phyloP scores from a whole-genome alignment of 2,329 filamentous ascomycete genomes.

The Ophiostoma perfectum region DNA sequence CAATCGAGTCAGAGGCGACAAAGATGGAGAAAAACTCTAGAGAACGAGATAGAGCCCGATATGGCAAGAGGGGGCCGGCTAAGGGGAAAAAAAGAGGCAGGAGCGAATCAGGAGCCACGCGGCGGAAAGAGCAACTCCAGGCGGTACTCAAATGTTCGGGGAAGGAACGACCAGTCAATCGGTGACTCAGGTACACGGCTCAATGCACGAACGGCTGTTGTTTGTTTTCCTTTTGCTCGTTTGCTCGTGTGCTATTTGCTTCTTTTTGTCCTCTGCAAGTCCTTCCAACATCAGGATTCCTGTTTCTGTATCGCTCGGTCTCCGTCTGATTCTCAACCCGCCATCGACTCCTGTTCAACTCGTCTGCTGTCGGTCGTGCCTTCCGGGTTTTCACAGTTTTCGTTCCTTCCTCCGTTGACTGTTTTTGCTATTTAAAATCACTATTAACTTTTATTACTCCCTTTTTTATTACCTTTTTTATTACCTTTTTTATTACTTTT shows the following conservation, averaged over 20 bases:
- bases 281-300: no score
- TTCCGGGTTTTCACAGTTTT: background rate
- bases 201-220: conserved; percentile 3
- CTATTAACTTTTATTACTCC: background rate
- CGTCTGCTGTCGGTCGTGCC: no score
- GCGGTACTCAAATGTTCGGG: background rate
- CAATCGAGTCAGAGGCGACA: conserved; percentile 12
- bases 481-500: background rate
- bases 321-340: no score
- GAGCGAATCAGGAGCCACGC: conserved; percentile 13
- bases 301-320: no score
- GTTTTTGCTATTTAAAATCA: background rate
- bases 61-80: background rate
- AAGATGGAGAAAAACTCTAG: conserved; percentile 13
- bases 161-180: conserved; percentile 3
- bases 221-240: background rate
- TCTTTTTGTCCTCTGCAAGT: background rate
- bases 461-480: background rate
- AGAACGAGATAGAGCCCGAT: conserved; percentile 10
- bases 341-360: no score
- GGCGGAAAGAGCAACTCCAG: conserved; percentile 11
- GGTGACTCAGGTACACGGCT: background rate
- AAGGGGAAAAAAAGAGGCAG: background rate
- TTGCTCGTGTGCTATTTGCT: background rate
- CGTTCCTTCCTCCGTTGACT: background rate